Conservation (phyloP, 1,139 yeast species). For the Protomyces pachydermus region DNA sequence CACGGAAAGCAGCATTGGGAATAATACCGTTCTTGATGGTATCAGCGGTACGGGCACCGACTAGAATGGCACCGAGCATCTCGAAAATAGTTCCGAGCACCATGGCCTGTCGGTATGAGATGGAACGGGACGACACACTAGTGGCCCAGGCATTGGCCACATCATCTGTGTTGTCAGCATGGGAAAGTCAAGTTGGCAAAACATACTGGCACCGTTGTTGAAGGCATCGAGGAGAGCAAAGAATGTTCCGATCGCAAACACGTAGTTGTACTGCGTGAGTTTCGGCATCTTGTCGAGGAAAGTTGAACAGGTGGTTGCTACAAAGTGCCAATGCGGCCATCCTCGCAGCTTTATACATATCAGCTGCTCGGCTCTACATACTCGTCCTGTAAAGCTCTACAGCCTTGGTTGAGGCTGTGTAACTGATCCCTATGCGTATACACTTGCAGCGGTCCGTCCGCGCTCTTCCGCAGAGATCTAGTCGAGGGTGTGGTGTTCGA, state of each 20-base stretch:
- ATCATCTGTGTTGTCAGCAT: conserved; percentile 43
- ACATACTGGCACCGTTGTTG: conserved; percentile 63
- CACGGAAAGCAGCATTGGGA: conserved; percentile 50
- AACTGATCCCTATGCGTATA: no score
- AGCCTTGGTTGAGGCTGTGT: no score
- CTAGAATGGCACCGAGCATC: conserved; percentile 68
- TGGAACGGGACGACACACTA: conserved; percentile 64
- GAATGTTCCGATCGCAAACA: conserved; percentile 48
- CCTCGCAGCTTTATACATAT: no score
- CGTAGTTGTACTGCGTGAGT: conserved; percentile 36
- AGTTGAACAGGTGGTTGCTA: not conserved
- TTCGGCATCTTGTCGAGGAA: conserved; percentile 26
- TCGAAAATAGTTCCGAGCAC: conserved; percentile 62
- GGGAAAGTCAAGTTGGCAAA: not conserved
- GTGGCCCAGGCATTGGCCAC: conserved; percentile 59
- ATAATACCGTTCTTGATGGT: conserved; percentile 62
- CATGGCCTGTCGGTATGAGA: conserved; percentile 73
- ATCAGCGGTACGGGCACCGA: conserved; percentile 65
- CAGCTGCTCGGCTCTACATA: no score
- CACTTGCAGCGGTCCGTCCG: no score
- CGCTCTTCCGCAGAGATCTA: no score
- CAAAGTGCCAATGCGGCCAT: no score
- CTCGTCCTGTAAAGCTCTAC: no score
- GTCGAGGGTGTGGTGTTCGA: no score
- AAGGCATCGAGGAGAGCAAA: conserved; percentile 78